Conservation (phyloP, 2,329 filamentous ascomycete genomes). For the Fusarium xylarioides region DNA sequence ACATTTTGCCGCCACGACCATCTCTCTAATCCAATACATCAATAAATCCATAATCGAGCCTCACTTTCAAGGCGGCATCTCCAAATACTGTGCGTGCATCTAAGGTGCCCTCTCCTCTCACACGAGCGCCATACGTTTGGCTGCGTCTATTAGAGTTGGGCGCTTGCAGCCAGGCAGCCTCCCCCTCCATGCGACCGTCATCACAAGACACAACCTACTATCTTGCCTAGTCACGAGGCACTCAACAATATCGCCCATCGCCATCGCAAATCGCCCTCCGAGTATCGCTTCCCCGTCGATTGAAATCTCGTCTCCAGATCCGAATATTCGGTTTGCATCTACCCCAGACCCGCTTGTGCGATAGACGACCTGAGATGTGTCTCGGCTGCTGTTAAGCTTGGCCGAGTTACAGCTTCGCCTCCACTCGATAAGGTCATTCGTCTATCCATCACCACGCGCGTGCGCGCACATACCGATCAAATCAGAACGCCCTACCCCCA, state of each 20-base stretch:
- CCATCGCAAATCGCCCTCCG: background rate
- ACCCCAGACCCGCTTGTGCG: conserved; percentile 30
- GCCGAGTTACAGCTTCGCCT: conserved; percentile 14
- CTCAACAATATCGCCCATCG: conserved; percentile 4
- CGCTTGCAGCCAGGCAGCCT: conserved; percentile 19
- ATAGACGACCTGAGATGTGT: conserved; percentile 38
- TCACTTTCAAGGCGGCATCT: conserved; percentile 27
- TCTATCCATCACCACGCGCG: conserved; percentile 3
- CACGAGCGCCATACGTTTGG: conserved; percentile 1
- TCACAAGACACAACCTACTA: conserved; percentile 32
- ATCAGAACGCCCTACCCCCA: conserved; percentile 11
- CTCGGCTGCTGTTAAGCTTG: conserved; percentile 40
- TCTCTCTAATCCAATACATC: conserved; percentile 1
- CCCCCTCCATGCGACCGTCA: conserved; percentile 20
- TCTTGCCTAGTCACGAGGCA: conserved; percentile 29
- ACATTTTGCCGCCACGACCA: conserved; percentile 9
- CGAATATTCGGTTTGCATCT: conserved; percentile 6
- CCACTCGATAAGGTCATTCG: conserved; percentile 13
- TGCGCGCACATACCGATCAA: background rate
- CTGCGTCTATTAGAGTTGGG: conserved; percentile 26
- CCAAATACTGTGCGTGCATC: background rate
- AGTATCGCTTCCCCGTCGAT: background rate
- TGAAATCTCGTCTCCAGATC: conserved; percentile 2
- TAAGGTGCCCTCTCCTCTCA: background rate
- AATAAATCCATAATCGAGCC: conserved; percentile 19